Base-by-base conservation (phyloP, 768 basidiomycete species). In the Pulveroboletus sp. region DNA sequence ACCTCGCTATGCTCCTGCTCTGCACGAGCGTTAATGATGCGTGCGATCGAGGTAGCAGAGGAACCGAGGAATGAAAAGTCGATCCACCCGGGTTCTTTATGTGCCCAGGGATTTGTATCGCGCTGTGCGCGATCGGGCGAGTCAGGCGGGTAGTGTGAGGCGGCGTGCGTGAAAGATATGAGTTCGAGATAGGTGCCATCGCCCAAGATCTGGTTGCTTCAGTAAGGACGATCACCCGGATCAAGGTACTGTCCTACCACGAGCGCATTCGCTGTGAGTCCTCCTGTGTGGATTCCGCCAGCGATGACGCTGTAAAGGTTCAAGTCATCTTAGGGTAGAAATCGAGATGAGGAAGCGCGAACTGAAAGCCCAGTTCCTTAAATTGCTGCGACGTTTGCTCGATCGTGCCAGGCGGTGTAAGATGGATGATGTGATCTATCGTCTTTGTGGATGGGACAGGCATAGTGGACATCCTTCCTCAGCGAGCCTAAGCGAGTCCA, bases 121-220 rank as follows among this genome's bases (percentile, higher is more conserved):
- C 84, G 77, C 21, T 65, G 58, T 2, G 58, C 45, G 16, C 75
- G 72, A 33, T 71, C 72, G 13, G 75, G 75, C 25, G 78, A 76
- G 8, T 68, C 70, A 1, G 72, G 73, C 2, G 80, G 81, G 51
- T 84, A 85, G 55, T 77, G 64, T 0, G 76, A 73, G 10, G 67
- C 63, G 1, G 81, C 76, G 45, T 81, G 74, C 2, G 74, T 78
- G 69, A 88, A 89, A 16, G 78, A 75, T 56, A 89, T 78, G 27
- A 89, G 75, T 59, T 89, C 87, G 39, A 89, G 69, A 61, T 88
- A 89, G 14, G 70, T 69, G 13, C 78, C 78, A 49, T 85, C 84
- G 24, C 33, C 24, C 1, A 64, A 56, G 49, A 62, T 52, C 61
- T 63, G 37, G 12, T 21, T 40, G 10, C 16, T 3, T 40, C 9